A percentile compares a stretch with the other conserved stretches of the same genome.
Evolutionary conservation across 805 yeast species (phyloP).

Genomic region (Kodamaea neixiangensis): DNA sequence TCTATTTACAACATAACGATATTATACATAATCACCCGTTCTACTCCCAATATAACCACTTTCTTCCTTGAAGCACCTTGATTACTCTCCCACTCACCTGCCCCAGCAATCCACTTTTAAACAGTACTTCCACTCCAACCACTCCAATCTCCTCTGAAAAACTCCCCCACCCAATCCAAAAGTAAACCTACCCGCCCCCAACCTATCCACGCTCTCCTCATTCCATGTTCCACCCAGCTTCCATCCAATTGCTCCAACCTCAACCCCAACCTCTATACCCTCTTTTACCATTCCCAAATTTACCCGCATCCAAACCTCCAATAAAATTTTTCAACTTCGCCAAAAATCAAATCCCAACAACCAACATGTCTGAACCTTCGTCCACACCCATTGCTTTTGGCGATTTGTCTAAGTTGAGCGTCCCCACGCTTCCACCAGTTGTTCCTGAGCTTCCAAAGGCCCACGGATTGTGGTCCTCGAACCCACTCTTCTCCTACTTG

Average conservation of each 20-base stretch:
- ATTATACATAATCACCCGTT: no score
- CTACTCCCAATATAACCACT: no score
- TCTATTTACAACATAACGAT: no score
- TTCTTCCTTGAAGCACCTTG: no score
- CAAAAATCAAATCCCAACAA: background rate
- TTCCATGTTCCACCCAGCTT: background rate
- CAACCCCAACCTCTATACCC: background rate
- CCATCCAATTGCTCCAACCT: background rate
- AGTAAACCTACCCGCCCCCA: background rate
- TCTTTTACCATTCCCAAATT: background rate
- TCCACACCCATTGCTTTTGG: slow-evolving; percentile 52
- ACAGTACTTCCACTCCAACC: no score
- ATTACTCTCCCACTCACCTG: no score
- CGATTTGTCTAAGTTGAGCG: slow-evolving; percentile 57
- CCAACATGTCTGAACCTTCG: slow-evolving; percentile 12
- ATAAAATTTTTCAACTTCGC: slow-evolving; percentile 2
- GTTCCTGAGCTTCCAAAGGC: slow-evolving; percentile 54
- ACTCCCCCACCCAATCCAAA: background rate
- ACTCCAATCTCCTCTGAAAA: background rate
- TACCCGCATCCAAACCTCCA: slow-evolving; percentile 1
- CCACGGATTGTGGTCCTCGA: slow-evolving; percentile 72
- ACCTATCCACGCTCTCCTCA: background rate
- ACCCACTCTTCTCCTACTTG: slow-evolving; percentile 78
- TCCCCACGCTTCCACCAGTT: slow-evolving; percentile 61
- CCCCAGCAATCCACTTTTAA: no score